Conservation (phyloP, 1,284 basidiomycete genomes). For the Puccinia polysora region DNA sequence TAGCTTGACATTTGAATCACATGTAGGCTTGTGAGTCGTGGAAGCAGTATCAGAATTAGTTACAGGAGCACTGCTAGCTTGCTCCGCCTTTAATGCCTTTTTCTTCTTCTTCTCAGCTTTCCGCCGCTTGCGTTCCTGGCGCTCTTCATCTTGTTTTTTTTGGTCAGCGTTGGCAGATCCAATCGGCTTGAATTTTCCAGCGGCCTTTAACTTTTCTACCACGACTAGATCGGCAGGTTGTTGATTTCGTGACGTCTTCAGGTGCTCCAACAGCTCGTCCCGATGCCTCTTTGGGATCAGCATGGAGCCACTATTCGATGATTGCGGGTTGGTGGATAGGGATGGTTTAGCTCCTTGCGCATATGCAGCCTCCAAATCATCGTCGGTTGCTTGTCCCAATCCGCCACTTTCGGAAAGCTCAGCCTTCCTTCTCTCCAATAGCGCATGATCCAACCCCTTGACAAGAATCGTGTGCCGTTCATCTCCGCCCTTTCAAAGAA, state of each 20-base stretch:
- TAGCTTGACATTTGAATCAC: not conserved
- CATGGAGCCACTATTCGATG: not conserved
- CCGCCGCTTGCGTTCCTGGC: constrained; percentile 38
- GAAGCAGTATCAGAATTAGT: not conserved
- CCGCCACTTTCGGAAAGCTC: constrained; percentile 27
- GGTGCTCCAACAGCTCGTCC: constrained; percentile 32
- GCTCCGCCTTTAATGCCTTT: constrained; percentile 26
- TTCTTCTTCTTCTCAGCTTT: constrained; percentile 39
- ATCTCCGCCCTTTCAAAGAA: constrained; percentile 35
- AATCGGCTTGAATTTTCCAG: constrained; percentile 44
- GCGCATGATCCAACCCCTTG: constrained; percentile 42
- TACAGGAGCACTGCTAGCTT: not conserved
- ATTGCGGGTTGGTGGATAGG: not conserved
- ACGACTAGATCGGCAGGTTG: constrained; percentile 25
- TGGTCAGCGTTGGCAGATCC: constrained; percentile 3
- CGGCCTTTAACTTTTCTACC: constrained; percentile 41
- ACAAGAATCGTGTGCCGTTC: constrained; percentile 44
- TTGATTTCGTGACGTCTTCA: constrained; percentile 16
- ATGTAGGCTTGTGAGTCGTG: not conserved
- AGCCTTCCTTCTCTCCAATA: constrained; percentile 43
- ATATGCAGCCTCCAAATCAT: constrained; percentile 33
- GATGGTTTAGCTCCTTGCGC: constrained; percentile 20
- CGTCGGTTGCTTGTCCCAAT: constrained; percentile 39
- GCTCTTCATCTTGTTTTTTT: constrained; percentile 26
- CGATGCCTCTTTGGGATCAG: constrained; percentile 18